Conservation (phyloP, 2,329 filamentous ascomycete species). For the Fusarium sp. region DNA sequence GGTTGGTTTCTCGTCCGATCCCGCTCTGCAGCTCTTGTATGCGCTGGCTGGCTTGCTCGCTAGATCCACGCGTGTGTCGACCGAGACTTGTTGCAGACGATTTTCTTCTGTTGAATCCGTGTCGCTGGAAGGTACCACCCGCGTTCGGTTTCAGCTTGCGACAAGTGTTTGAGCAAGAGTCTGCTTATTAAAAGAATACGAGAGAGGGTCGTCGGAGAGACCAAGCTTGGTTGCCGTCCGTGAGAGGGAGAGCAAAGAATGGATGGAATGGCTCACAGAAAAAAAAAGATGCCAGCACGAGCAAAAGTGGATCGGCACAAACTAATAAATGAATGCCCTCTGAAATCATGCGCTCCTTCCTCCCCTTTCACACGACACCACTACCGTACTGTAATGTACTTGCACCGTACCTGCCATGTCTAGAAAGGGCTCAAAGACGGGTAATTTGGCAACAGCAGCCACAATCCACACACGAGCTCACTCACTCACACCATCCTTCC, state of each 20-base stretch:
- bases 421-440: neutral
- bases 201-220: constrained; percentile 3
- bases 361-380: neutral
- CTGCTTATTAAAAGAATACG: constrained; percentile 1
- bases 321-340: constrained; percentile 2
- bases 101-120: neutral
- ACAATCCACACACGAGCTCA: neutral
- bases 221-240: neutral
- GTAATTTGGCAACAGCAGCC: neutral
- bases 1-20: constrained; percentile 29
- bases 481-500: neutral
- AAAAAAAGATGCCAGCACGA: constrained; percentile 30
- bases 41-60: constrained; percentile 6
- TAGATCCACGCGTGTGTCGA: neutral
- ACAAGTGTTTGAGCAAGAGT: constrained; percentile 1
- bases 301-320: constrained; percentile 34
- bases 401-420: neutral
- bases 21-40: constrained; percentile 19
- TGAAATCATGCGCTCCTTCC: neutral
- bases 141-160: neutral
- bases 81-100: neutral
- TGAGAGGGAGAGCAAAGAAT: constrained; percentile 19
- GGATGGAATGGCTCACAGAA: constrained; percentile 10
- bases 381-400: neutral
- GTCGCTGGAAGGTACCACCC: neutral